Conservation (phyloP, 1,284 basidiomycete species). For the Schizophyllum amplum region DNA sequence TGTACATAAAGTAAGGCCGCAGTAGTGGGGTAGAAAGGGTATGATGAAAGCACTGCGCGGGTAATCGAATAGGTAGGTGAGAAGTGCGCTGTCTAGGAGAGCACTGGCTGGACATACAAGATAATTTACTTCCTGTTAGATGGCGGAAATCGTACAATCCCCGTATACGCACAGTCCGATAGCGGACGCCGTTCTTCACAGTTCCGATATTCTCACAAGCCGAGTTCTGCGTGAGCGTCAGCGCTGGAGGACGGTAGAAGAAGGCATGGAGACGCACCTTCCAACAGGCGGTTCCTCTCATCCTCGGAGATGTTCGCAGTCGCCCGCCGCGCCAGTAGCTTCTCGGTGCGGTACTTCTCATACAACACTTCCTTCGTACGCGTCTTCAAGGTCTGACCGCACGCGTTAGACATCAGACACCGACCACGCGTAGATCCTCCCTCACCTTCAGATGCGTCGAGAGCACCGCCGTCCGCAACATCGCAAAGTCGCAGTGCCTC, state of each 20-base stretch:
- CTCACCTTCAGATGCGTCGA: constrained; percentile 74
- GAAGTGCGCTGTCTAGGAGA: no score
- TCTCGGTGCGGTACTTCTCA: constrained; percentile 78
- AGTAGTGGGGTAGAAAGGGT: no score
- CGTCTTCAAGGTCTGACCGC: constrained; percentile 59
- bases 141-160: no score
- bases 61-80: no score
- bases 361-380: constrained; percentile 78
- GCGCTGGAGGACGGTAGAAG: not conserved
- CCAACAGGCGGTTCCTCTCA: constrained; percentile 57
- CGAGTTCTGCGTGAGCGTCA: not conserved
- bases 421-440: constrained; percentile 15
- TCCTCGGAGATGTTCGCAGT: constrained; percentile 69
- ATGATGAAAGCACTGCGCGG: no score
- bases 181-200: no score
- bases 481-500: constrained; percentile 75
- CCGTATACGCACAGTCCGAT: not conserved
- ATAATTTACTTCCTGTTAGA: not conserved
- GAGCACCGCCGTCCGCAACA: constrained; percentile 68
- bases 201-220: not conserved
- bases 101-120: no score
- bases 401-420: constrained; percentile 3
- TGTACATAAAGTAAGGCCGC: no score
- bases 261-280: constrained; percentile 38
- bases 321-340: constrained; percentile 72